Conservation (phyloP, 257 asterid species). For the Paraleonurus japonicus region DNA sequence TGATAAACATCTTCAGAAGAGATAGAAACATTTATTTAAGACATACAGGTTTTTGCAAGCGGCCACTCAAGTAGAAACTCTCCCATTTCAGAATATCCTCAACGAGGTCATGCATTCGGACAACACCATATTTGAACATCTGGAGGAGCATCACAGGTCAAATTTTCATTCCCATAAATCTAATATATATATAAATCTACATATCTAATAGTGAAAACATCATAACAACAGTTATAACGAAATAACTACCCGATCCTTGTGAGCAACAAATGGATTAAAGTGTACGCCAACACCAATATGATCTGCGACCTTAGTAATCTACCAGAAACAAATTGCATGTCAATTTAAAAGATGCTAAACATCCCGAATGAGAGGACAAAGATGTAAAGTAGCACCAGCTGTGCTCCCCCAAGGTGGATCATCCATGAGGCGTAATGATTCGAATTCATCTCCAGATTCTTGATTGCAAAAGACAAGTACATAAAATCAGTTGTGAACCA, state of each 20-base stretch:
- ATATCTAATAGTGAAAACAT: constrained; percentile 16
- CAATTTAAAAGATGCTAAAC: constrained; percentile 1
- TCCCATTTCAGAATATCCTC: constrained; percentile 66
- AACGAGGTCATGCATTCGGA: constrained; percentile 63
- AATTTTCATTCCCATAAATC: too few species aligned
- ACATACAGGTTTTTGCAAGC: constrained; percentile 87
- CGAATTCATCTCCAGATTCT: constrained; percentile 71
- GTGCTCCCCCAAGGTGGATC: constrained; percentile 77
- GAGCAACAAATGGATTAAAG: constrained; percentile 78
- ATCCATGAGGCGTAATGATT: constrained; percentile 89
- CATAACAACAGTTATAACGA: not conserved
- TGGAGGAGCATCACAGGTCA: constrained; percentile 31
- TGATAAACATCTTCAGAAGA: not conserved
- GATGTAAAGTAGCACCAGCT: constrained; percentile 50
- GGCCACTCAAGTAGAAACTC: constrained; percentile 83
- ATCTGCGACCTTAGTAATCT: constrained; percentile 73
- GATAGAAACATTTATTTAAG: not conserved
- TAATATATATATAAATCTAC: not conserved
- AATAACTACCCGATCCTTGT: constrained; percentile 50
- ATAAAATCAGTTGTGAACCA: constrained; percentile 21
- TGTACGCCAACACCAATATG: constrained; percentile 76
- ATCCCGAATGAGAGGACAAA: constrained; percentile 12
- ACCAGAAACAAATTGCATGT: constrained; percentile 16
- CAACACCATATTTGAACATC: constrained; percentile 84
- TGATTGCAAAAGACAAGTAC: constrained; percentile 20